phyloP scores from a whole-genome alignment of 2,329 filamentous ascomycete species.

The Colletotrichum chrysophilum region DNA sequence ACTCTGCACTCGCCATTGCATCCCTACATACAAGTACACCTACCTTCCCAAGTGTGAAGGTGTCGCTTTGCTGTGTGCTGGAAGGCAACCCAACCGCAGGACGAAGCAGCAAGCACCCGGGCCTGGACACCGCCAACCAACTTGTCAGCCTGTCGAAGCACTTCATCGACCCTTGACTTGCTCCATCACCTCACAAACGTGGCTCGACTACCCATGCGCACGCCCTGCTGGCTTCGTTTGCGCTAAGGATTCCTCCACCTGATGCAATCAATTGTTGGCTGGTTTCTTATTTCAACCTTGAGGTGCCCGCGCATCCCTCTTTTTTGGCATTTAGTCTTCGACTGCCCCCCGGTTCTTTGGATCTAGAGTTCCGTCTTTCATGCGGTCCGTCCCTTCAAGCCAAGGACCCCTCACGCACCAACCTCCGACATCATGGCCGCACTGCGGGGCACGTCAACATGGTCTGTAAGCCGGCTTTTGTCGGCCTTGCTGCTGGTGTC shows the following conservation, averaged over 20 bases:
- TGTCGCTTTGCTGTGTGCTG: not conserved
- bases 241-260: not conserved
- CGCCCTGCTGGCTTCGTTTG: not conserved
- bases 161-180: not conserved
- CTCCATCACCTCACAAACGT: not conserved
- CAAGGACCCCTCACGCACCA: not conserved
- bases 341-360: not conserved
- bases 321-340: not conserved
- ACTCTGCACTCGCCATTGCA: not conserved
- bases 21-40: conserved; percentile 10
- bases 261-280: not conserved
- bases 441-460: conserved; percentile 12
- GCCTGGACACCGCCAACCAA: not conserved
- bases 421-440: conserved; percentile 13
- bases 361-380: conserved; percentile 1
- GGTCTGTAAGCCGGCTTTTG: conserved; percentile 15
- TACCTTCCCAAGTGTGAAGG: not conserved
- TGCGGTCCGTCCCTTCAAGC: not conserved
- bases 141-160: not conserved
- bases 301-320: not conserved
- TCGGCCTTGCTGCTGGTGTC: conserved; percentile 3
- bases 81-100: not conserved
- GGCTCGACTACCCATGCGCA: conserved; percentile 11
- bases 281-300: not conserved
- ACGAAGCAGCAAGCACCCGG: not conserved